These are phyloP conservation scores for Russula vinacea DNA, from an alignment of 768 basidiomycete genomes.

Conservation along the genomic window DNA sequence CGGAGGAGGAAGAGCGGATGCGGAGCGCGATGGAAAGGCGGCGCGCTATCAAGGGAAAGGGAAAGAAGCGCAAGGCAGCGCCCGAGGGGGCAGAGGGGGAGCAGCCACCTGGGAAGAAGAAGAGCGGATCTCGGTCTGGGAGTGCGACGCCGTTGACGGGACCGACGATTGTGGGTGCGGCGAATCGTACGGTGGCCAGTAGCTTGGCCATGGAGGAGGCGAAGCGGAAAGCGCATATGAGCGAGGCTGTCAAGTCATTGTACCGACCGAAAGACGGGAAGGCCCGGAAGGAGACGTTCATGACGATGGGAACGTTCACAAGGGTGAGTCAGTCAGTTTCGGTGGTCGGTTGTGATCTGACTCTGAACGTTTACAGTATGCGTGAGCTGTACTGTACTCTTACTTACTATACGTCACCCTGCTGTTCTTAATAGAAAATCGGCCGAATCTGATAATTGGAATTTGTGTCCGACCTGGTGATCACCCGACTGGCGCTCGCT, in stretches of 20 bases:
- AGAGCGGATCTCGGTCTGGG: constrained; percentile 7
- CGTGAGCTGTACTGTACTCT: constrained; percentile 29
- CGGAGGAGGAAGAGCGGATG: constrained; percentile 64
- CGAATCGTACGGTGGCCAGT: constrained; percentile 57
- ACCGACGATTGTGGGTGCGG: too few species aligned
- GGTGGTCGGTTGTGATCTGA: not conserved
- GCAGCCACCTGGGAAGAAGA: constrained; percentile 34
- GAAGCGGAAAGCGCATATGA: constrained; percentile 82
- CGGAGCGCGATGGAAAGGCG: constrained; percentile 53
- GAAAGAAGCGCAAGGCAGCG: constrained; percentile 60
- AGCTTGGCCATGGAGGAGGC: constrained; percentile 78
- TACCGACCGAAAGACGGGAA: constrained; percentile 59
- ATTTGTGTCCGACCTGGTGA: not conserved
- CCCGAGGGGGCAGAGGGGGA: constrained; percentile 38
- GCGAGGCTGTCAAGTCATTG: constrained; percentile 77
- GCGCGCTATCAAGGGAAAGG: constrained; percentile 50
- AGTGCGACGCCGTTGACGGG: constrained; percentile 43
- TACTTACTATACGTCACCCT: too few species aligned
- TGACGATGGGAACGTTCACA: constrained; percentile 90
- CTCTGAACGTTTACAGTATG: constrained; percentile 26
- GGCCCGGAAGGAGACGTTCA: constrained; percentile 78
- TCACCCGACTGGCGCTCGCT: not conserved
- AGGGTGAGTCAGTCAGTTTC: constrained; percentile 53
- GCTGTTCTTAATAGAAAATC: not conserved
- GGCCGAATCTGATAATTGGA: not conserved